A percentile compares a stretch with the other conserved stretches of the same genome.
These are phyloP conservation scores for Taiwanofungus camphoratus DNA, from an alignment of 1,284 basidiomycete species.

Conservation along the genomic window DNA sequence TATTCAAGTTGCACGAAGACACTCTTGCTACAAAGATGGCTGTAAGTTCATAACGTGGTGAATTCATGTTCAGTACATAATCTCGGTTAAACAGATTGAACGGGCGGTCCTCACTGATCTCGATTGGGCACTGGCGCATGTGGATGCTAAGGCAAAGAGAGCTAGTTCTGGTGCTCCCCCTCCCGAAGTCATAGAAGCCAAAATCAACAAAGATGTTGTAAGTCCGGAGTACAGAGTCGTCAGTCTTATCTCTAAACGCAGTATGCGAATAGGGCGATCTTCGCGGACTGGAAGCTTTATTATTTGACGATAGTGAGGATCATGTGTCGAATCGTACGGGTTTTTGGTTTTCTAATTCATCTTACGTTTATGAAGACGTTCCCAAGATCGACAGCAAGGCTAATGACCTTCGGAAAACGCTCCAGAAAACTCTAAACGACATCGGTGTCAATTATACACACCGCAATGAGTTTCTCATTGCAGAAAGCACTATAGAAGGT, in stretches of 20 bases:
- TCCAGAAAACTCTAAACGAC: slow-evolving; percentile 51
- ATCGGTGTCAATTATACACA: slow-evolving; percentile 66
- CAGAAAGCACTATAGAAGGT: slow-evolving; percentile 63
- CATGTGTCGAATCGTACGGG: neutral
- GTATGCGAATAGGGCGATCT: slow-evolving; percentile 40
- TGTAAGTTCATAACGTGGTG: slow-evolving; percentile 30
- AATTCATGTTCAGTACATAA: no score
- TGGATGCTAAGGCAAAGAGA: slow-evolving; percentile 41
- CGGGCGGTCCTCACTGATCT: slow-evolving; percentile 63
- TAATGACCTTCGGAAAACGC: slow-evolving; percentile 36
- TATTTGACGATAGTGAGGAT: slow-evolving; percentile 62
- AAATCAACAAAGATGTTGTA: slow-evolving; percentile 50
- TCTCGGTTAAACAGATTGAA: slow-evolving; percentile 53
- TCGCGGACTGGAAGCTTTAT: slow-evolving; percentile 55
- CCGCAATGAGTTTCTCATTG: slow-evolving; percentile 63
- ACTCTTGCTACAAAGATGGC: slow-evolving; percentile 69
- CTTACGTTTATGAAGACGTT: slow-evolving; percentile 16
- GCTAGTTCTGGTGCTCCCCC: slow-evolving; percentile 25
- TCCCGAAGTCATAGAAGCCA: slow-evolving; percentile 51
- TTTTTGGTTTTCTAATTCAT: neutral
- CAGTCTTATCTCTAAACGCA: neutral
- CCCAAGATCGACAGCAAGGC: slow-evolving; percentile 24
- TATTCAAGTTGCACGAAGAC: slow-evolving; percentile 74
- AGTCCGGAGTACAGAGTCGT: no score
- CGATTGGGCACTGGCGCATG: slow-evolving; percentile 72